Conservation (phyloP, 2,329 filamentous ascomycete species). For the Pseudogymnoascus sp. region DNA sequence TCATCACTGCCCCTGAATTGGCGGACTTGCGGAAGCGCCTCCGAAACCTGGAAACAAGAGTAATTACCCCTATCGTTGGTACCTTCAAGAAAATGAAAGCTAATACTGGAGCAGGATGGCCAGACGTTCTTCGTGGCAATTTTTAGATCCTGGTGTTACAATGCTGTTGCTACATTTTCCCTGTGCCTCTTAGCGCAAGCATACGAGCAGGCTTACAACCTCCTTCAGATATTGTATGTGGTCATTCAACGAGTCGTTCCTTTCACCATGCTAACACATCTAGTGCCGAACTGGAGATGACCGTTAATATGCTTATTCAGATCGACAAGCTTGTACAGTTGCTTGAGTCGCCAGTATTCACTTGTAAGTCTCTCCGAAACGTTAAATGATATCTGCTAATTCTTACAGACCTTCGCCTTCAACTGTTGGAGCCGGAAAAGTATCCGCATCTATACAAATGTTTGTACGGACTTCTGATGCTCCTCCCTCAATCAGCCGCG, state of each 20-base stretch:
- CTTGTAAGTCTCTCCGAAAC: conserved; percentile 54
- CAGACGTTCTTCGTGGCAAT: conserved; percentile 91
- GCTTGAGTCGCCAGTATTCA: conserved; percentile 94
- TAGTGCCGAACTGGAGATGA: conserved; percentile 95
- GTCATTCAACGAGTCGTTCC: background rate
- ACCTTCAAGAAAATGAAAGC: background rate
- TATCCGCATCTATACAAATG: conserved; percentile 96
- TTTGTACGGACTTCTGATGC: conserved; percentile 92
- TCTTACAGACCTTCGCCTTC: conserved; percentile 74
- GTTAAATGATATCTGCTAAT: conserved; percentile 14
- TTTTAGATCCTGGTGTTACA: conserved; percentile 97
- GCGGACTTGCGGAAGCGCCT: conserved; percentile 83
- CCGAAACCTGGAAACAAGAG: conserved; percentile 80
- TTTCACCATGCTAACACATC: conserved; percentile 21
- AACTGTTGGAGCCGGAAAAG: conserved; percentile 89
- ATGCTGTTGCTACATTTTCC: conserved; percentile 94
- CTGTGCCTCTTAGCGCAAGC: conserved; percentile 91
- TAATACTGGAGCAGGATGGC: conserved; percentile 56
- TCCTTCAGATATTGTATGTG: conserved; percentile 85
- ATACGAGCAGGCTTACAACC: conserved; percentile 94
- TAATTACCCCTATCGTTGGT: conserved; percentile 26
- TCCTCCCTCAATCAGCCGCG: conserved; percentile 93
- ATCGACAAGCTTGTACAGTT: conserved; percentile 97
- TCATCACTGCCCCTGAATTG: conserved; percentile 92
- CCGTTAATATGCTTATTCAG: conserved; percentile 95